Evolutionary conservation across 2,329 filamentous ascomycete species (phyloP).

Genomic region (Diaporthe velutina): DNA sequence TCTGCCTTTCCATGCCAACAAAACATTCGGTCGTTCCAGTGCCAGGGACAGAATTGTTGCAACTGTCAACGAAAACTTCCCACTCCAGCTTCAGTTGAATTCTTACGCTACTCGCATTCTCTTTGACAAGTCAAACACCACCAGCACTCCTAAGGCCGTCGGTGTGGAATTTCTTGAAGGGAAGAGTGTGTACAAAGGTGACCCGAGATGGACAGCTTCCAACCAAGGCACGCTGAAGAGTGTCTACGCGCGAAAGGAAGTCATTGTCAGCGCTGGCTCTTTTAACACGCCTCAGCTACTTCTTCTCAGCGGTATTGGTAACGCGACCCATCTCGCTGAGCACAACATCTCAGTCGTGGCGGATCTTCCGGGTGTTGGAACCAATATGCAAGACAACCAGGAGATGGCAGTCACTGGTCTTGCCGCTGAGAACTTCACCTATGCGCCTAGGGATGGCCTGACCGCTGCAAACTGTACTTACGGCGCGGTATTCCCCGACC

Average conservation of each 20-base stretch:
- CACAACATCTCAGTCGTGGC: slow-evolving; percentile 59
- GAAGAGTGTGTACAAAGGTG: slow-evolving; percentile 16
- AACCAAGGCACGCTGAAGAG: slow-evolving; percentile 44
- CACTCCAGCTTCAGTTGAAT: slow-evolving; percentile 14
- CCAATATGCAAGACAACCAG: slow-evolving; percentile 62
- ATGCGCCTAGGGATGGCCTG: slow-evolving; percentile 35
- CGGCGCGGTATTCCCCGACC: background rate
- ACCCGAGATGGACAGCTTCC: slow-evolving; percentile 35
- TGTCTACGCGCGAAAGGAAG: slow-evolving; percentile 50
- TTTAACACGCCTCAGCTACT: slow-evolving; percentile 64
- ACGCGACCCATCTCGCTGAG: slow-evolving; percentile 54
- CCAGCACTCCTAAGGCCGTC: background rate
- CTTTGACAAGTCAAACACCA: slow-evolving; percentile 34
- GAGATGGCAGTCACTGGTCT: slow-evolving; percentile 51
- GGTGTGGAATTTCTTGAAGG: slow-evolving; percentile 24
- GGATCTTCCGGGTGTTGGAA: slow-evolving; percentile 62
- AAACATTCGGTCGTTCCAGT: slow-evolving; percentile 41
- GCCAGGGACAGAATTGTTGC: slow-evolving; percentile 41
- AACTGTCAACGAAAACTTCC: background rate
- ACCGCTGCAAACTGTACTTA: slow-evolving; percentile 1
- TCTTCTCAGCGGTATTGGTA: slow-evolving; percentile 63
- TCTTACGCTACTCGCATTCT: slow-evolving; percentile 32
- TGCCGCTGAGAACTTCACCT: slow-evolving; percentile 41
- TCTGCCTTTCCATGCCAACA: slow-evolving; percentile 40
- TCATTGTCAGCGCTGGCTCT: slow-evolving; percentile 61